phyloP scores from a whole-genome alignment of 345 rosid species.

The Carallia brachiata region DNA sequence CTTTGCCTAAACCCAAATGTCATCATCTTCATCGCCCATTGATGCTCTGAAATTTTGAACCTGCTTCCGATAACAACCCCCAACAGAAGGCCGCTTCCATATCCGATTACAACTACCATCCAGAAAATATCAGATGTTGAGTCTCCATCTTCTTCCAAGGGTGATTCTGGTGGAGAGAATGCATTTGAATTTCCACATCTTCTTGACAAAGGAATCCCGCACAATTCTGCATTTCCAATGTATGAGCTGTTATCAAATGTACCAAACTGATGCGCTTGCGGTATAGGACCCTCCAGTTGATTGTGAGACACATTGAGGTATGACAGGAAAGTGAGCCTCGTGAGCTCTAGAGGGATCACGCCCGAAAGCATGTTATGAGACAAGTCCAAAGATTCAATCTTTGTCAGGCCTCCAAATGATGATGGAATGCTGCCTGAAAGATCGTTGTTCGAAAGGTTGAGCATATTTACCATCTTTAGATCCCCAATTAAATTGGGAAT shows the following conservation, averaged over 20 bases:
- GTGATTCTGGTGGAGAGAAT: neutral
- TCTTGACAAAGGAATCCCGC: neutral
- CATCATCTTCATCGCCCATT: neutral
- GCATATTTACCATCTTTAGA: neutral
- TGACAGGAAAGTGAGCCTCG: neutral
- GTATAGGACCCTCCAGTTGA: neutral
- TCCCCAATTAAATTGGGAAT: neutral
- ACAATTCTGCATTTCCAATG: neutral
- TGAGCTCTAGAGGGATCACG: neutral
- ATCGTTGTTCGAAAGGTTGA: neutral
- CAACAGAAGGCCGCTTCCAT: neutral
- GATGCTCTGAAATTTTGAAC: neutral
- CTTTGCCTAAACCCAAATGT: neutral
- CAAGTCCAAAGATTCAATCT: neutral
- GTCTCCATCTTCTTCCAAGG: neutral
- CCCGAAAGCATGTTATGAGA: neutral
- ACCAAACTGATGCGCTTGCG: neutral
- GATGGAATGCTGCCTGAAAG: neutral
- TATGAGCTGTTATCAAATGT: too few relatives aligned
- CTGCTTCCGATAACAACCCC: neutral
- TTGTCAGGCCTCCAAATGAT: neutral
- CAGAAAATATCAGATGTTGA: neutral
- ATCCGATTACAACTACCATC: neutral
- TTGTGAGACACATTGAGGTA: neutral
- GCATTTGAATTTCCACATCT: neutral